Conservation (phyloP, 768 basidiomycete genomes). For the Asterophora lycoperdoides region DNA sequence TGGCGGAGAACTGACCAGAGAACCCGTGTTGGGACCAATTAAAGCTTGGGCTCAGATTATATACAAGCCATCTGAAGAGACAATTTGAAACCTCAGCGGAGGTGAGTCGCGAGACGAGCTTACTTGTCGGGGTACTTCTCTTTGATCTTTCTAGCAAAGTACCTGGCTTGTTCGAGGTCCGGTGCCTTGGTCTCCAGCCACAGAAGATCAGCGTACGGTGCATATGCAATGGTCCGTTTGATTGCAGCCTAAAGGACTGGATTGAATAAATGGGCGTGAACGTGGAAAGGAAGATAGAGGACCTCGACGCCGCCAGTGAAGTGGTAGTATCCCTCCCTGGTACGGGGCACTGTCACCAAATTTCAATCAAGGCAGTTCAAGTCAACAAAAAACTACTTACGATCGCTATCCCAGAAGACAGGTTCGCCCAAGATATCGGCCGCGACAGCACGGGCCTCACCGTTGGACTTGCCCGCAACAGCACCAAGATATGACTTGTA, state of each 20-base stretch:
- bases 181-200: slow-evolving; percentile 96
- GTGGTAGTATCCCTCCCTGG: slow-evolving; percentile 89
- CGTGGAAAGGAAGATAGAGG: slow-evolving; percentile 1
- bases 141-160: slow-evolving; percentile 73
- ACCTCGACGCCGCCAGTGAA: slow-evolving; percentile 77
- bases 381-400: slow-evolving; percentile 38
- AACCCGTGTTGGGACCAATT: slow-evolving; percentile 88
- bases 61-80: slow-evolving; percentile 70
- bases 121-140: slow-evolving; percentile 71
- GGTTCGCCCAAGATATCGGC: slow-evolving; percentile 63
- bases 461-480: slow-evolving; percentile 63
- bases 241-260: slow-evolving; percentile 54
- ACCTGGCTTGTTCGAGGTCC: slow-evolving; percentile 71
- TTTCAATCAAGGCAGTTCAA: slow-evolving; percentile 2
- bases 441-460: slow-evolving; percentile 70
- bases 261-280: not conserved
- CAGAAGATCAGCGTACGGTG: slow-evolving; percentile 83
- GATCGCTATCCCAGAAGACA: slow-evolving; percentile 88
- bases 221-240: slow-evolving; percentile 73
- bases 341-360: slow-evolving; percentile 61
- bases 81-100: not conserved
- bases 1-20: slow-evolving; percentile 38
- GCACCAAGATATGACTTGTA: slow-evolving; percentile 56
- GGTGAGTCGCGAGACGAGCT: slow-evolving; percentile 13
- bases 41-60: slow-evolving; percentile 92